Evolutionary conservation across 176 grass and related monocot genomes (phyloP).

Genomic region (Elaeis guineensis): DNA sequence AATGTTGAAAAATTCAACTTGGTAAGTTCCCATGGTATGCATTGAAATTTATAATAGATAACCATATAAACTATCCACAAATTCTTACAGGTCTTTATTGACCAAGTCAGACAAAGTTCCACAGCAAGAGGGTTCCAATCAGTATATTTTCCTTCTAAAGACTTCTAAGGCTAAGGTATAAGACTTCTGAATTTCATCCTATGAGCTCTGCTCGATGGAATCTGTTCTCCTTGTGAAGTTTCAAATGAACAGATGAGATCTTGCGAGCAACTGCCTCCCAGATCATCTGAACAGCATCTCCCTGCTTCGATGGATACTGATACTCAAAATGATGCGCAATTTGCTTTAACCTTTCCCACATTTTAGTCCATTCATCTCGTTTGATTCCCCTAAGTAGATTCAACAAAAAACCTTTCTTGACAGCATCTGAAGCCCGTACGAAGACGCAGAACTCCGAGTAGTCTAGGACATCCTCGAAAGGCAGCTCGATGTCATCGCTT

Average conservation of each 20-base stretch:
- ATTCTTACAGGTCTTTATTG: too few relatives aligned
- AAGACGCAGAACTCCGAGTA: slow-evolving; percentile 83
- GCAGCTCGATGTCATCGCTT: slow-evolving; percentile 81
- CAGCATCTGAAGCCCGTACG: slow-evolving; percentile 47
- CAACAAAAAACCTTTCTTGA: slow-evolving; percentile 36
- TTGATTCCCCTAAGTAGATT: slow-evolving; percentile 28
- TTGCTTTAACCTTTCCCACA: slow-evolving; percentile 50
- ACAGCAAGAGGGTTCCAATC: too few relatives aligned
- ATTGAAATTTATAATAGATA: too few relatives aligned
- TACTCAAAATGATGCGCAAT: slow-evolving; percentile 71
- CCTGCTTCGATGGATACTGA: slow-evolving; percentile 40
- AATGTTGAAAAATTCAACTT: too few relatives aligned
- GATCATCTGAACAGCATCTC: slow-evolving; percentile 76
- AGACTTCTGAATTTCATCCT: slow-evolving; percentile 6
- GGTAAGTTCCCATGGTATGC: too few relatives aligned
- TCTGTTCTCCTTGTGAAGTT: slow-evolving; percentile 44
- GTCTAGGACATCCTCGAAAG: slow-evolving; percentile 81
- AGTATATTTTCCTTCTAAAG: too few relatives aligned
- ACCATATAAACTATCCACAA: too few relatives aligned
- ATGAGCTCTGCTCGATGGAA: slow-evolving; percentile 25
- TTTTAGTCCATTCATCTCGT: slow-evolving; percentile 41
- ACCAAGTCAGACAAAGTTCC: too few relatives aligned
- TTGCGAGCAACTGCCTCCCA: slow-evolving; percentile 60
- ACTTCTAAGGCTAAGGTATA: background rate
- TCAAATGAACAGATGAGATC: slow-evolving; percentile 49